These are phyloP conservation scores for Dujonia santamariae DNA, from an alignment of 1,139 yeast genomes.

Conservation along the genomic window DNA sequence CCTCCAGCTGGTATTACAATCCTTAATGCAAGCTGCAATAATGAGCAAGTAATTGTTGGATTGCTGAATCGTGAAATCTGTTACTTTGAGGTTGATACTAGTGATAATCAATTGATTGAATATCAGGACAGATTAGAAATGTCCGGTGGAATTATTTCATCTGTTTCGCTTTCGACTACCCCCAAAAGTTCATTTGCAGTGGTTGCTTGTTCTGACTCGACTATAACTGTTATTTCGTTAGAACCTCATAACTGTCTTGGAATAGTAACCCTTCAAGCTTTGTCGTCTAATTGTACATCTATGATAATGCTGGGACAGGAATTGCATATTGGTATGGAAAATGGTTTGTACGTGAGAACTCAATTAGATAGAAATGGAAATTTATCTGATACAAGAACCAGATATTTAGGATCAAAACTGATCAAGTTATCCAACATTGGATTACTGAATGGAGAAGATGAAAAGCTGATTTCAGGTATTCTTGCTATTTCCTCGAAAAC, in stretches of 20 bases:
- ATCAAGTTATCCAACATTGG: constrained; percentile 46
- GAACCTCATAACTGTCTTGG: constrained; percentile 63
- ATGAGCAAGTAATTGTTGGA: constrained; percentile 66
- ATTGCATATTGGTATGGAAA: constrained; percentile 76
- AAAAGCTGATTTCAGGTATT: constrained; percentile 9
- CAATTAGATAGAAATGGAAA: constrained; percentile 63
- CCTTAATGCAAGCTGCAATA: constrained; percentile 57
- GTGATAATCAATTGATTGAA: constrained; percentile 64
- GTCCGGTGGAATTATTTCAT: constrained; percentile 45
- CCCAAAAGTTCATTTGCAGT: constrained; percentile 54
- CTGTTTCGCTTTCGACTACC: constrained; percentile 50
- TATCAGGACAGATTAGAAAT: constrained; percentile 62
- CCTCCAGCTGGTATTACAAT: constrained; percentile 80
- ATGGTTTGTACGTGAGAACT: constrained; percentile 75
- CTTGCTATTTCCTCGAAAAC: constrained; percentile 45
- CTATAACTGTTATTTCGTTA: constrained; percentile 68
- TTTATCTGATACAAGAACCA: constrained; percentile 64
- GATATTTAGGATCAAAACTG: constrained; percentile 69
- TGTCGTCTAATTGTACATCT: constrained; percentile 57
- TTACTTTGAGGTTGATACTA: constrained; percentile 75
- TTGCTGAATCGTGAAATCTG: constrained; percentile 72
- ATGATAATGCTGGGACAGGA: constrained; percentile 33
- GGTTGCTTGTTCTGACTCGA: constrained; percentile 69
- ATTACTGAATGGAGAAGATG: constrained; percentile 16
- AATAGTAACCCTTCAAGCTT: constrained; percentile 60